phyloP scores from a whole-genome alignment of 169 alveolate species.

The Plasmodium cynomolgi region DNA sequence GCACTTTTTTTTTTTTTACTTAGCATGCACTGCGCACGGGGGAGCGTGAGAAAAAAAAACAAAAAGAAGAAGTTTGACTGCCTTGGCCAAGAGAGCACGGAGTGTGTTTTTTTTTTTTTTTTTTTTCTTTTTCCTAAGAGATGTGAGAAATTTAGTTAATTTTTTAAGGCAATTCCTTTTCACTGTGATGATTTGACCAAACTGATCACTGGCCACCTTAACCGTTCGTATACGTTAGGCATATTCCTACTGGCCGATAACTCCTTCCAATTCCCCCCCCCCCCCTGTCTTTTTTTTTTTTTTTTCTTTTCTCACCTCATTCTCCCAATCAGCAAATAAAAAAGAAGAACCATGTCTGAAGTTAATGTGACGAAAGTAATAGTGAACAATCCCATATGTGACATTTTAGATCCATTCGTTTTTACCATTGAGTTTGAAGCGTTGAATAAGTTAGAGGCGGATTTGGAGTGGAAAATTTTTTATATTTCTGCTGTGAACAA shows the following conservation, averaged over 20 bases:
- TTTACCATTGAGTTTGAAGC: constrained; percentile 96
- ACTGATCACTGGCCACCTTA: background rate
- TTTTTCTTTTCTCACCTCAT: background rate
- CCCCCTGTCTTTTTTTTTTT: background rate
- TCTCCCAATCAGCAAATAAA: background rate
- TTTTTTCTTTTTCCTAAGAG: background rate
- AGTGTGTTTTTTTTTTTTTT: background rate
- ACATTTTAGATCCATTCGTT: constrained; percentile 91
- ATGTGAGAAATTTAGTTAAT: background rate
- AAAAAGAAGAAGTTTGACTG: background rate
- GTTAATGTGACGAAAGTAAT: constrained; percentile 95
- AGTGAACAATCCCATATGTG: constrained; percentile 92
- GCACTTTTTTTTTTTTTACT: background rate
- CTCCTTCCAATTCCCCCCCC: background rate
- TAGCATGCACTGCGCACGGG: background rate
- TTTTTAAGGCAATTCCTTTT: background rate
- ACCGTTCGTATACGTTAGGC: background rate
- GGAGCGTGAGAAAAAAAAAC: background rate
- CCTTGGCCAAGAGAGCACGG: background rate
- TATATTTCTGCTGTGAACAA: constrained; percentile 86
- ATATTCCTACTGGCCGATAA: background rate
- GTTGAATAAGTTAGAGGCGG: constrained; percentile 90
- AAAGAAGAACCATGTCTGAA: constrained; percentile 90
- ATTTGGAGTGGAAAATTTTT: constrained; percentile 93
- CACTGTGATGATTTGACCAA: background rate